Evolutionary conservation across 805 yeast species (phyloP).

Genomic region (Hanseniaspora occidentalis): DNA sequence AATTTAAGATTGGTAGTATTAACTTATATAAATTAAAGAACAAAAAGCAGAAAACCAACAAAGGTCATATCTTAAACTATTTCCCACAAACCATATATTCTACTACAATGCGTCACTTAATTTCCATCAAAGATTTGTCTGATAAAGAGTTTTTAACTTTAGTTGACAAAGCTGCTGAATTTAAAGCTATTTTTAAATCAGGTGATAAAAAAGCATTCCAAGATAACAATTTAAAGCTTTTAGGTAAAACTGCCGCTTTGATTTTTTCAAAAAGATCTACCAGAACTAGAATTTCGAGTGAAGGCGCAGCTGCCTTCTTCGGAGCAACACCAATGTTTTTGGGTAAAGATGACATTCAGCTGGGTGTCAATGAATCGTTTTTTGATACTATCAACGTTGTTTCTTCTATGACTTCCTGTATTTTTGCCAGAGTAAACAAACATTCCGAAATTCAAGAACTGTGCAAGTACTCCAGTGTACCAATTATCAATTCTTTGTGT

Average conservation of each 20-base stretch:
- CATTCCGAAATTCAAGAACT: constrained; percentile 75
- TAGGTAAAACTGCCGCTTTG: constrained; percentile 74
- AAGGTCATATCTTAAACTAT: not conserved
- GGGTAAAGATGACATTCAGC: constrained; percentile 92
- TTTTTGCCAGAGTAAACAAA: constrained; percentile 88
- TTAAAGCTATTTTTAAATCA: constrained; percentile 49
- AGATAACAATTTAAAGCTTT: constrained; percentile 36
- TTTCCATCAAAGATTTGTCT: constrained; percentile 68
- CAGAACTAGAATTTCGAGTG: constrained; percentile 86
- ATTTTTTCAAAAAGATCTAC: constrained; percentile 88
- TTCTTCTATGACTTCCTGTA: constrained; percentile 92
- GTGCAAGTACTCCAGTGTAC: constrained; percentile 70
- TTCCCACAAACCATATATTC: not conserved
- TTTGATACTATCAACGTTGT: constrained; percentile 83
- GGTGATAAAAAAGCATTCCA: constrained; percentile 30
- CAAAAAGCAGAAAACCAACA: not conserved
- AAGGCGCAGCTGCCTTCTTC: constrained; percentile 85
- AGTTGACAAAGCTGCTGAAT: constrained; percentile 59
- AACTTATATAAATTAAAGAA: too few species aligned
- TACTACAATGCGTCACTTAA: constrained; percentile 45
- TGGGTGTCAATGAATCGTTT: constrained; percentile 87
- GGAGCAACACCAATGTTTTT: constrained; percentile 96
- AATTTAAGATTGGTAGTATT: too few species aligned
- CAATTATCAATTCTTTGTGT: constrained; percentile 87
- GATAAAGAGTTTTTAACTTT: constrained; percentile 58